Percentiles rank a stretch among this genome's conserved stretches.
Conservation (phyloP, 768 basidiomycete species). For the Tylopilus vinaceipallidus region DNA sequence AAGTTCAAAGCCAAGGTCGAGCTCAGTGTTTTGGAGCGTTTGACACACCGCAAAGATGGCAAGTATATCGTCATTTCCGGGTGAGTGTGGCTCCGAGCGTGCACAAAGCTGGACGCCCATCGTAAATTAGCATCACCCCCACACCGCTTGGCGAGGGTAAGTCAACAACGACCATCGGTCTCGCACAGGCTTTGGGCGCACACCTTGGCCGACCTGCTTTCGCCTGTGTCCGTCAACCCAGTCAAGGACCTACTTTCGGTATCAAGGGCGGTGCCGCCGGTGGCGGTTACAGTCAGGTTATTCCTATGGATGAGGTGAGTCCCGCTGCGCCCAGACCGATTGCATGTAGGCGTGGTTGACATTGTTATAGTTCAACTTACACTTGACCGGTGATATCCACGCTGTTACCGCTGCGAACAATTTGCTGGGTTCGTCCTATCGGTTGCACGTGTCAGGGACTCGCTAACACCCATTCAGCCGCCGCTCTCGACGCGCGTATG, state of each 20-base stretch:
- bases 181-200: conserved; percentile 94
- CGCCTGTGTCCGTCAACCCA: conserved; percentile 96
- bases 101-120: neutral
- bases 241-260: conserved; percentile 98
- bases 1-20: conserved; percentile 98
- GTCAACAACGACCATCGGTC: conserved; percentile 95
- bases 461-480: conserved; percentile 51
- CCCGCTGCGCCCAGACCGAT: neutral
- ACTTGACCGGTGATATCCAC: conserved; percentile 96
- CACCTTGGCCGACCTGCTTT: conserved; percentile 91
- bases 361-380: conserved; percentile 78
- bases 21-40: conserved; percentile 79
- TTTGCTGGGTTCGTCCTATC: conserved; percentile 61
- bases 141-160: conserved; percentile 98
- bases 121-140: conserved; percentile 73
- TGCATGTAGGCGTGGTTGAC: conserved; percentile 8
- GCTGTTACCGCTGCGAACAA: conserved; percentile 98
- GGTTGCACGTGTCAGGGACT: neutral
- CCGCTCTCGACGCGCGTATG: conserved; percentile 94
- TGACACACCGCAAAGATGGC: conserved; percentile 83
- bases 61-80: conserved; percentile 97
- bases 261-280: conserved; percentile 99
- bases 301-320: conserved; percentile 94
- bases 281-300: conserved; percentile 97
- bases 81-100: conserved; percentile 37